Base-by-base conservation (phyloP, 352 stramenopile genomes). In the Paralagenidium karlingii region DNA sequence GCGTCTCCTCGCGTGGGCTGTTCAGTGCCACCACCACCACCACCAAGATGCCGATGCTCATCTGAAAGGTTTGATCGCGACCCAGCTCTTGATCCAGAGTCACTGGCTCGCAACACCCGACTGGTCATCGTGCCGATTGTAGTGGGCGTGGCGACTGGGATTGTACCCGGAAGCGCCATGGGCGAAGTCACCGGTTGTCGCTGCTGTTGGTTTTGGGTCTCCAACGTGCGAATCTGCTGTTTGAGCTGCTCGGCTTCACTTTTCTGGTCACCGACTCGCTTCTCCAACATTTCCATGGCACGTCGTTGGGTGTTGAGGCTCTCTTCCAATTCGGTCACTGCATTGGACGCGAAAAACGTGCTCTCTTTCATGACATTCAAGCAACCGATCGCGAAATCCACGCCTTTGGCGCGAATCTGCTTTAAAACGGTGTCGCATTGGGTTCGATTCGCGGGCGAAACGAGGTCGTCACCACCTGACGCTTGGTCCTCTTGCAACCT, bases 331-430 rank as follows among this genome's bases (percentile, higher is more conserved):
- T 85, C 70, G 6, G 57, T 53, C 0, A 67, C 59, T 4, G 74
- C 65, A 28, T 68, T 79, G 2, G 63, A 81, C 0, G 68, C 67
- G 34, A 77, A 80, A 21, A 83, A 58, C 3, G 73, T 66, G n/a
- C 58, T 83, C 38, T 83, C 67, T n/a, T 79, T 80, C 45, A 83
- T 44, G 12, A 78, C 53, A 7, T 46, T 37, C 0, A 87, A 47
- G 38, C 74, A 85, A 1, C 53, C 67, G 11, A 87, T 28, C 3
- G 70, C 74, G 29, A 51, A 63, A 6, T 50, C 55, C 22, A 84
- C 51, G 0, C 70, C 74, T 4, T 63, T 41, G 10, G 53, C 39
- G 7, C 58, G 51, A 15, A 87, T 61, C 44, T 59, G 58, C n/a
- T 56, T 32, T 1, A 55, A 33, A 33, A 15, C 13, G 15, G 13